These are phyloP conservation scores for Lenzites betulinus DNA, from an alignment of 768 basidiomycete genomes.

Conservation along the genomic window DNA sequence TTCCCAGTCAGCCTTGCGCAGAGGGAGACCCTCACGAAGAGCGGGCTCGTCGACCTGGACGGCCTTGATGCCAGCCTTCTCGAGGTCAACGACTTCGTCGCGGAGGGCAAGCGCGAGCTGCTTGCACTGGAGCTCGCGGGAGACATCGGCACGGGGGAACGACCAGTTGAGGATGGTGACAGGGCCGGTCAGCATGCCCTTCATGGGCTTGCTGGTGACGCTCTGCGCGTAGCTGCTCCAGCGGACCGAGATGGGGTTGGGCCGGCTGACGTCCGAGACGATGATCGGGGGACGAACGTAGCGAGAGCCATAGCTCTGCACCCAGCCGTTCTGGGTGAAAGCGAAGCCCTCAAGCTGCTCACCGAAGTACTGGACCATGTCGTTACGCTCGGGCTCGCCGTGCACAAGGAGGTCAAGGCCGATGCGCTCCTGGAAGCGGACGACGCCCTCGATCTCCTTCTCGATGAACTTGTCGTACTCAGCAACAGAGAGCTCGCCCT, in stretches of 20 bases:
- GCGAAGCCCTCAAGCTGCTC: slow-evolving; percentile 94
- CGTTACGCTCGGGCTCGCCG: slow-evolving; percentile 98
- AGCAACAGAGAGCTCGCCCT: slow-evolving; percentile 81
- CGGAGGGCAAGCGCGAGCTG: slow-evolving; percentile 97
- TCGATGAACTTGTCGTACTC: slow-evolving; percentile 98
- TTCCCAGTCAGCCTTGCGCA: slow-evolving; percentile 96
- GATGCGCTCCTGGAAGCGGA: slow-evolving; percentile 95
- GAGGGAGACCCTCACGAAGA: slow-evolving; percentile 98
- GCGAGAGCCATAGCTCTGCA: slow-evolving; percentile 98
- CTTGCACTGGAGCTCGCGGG: slow-evolving; percentile 95
- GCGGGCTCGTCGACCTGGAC: slow-evolving; percentile 99
- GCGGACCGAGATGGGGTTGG: slow-evolving; percentile 90
- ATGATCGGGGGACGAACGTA: slow-evolving; percentile 99
- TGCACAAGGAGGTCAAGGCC: slow-evolving; percentile 97
- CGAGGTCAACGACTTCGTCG: slow-evolving; percentile 96
- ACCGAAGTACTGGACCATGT: slow-evolving; percentile 99
- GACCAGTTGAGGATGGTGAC: slow-evolving; percentile 99
- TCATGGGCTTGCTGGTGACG: slow-evolving; percentile 91
- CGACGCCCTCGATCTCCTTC: slow-evolving; percentile 92
- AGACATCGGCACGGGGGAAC: slow-evolving; percentile 98
- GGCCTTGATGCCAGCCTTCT: slow-evolving; percentile 93
- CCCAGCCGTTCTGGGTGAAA: slow-evolving; percentile 99
- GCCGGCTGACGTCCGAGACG: slow-evolving; percentile 95
- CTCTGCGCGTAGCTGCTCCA: slow-evolving; percentile 98
- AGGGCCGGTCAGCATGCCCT: slow-evolving; percentile 98